Evolutionary conservation across 2,329 filamentous ascomycete genomes (phyloP).

Genomic region (Fusarium buxicola): DNA sequence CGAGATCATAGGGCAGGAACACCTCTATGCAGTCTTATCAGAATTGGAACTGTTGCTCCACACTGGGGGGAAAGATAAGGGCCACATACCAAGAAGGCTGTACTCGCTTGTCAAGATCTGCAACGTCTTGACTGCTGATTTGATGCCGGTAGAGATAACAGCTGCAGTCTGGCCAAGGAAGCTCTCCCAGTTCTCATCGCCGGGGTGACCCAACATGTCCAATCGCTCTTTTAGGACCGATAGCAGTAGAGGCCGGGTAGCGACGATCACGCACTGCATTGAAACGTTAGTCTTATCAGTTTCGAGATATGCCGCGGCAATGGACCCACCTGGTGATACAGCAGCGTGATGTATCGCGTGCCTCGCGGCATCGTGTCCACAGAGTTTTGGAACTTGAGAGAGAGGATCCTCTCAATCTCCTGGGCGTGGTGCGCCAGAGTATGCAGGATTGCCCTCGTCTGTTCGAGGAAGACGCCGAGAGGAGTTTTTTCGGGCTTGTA

Average conservation of each 20-base stretch:
- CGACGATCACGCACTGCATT: slow-evolving; percentile 53
- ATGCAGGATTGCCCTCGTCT: slow-evolving; percentile 51
- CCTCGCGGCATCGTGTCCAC: slow-evolving; percentile 52
- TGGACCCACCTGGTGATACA: slow-evolving; percentile 53
- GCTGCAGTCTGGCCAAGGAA: slow-evolving; percentile 51
- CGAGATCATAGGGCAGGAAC: slow-evolving; percentile 54
- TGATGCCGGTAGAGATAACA: slow-evolving; percentile 54
- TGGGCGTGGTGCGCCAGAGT: slow-evolving; percentile 53
- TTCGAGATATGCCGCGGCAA: rapidly evolving
- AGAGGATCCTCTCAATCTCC: slow-evolving; percentile 53
- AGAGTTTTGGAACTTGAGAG: slow-evolving; percentile 49
- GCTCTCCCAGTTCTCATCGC: slow-evolving; percentile 47
- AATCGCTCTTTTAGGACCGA: slow-evolving; percentile 54
- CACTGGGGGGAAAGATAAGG: too few relatives aligned
- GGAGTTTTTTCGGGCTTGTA: slow-evolving; percentile 52
- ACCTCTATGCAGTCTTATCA: slow-evolving; percentile 44
- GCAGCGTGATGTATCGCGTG: slow-evolving; percentile 52
- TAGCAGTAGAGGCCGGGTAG: slow-evolving; percentile 53
- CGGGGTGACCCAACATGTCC: slow-evolving; percentile 42
- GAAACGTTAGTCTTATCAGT: background rate
- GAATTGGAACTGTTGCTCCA: background rate
- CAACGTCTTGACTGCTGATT: slow-evolving; percentile 54
- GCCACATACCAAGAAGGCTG: slow-evolving; percentile 49
- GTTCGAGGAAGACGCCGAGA: slow-evolving; percentile 51
- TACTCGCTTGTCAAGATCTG: slow-evolving; percentile 53